Conservation (phyloP, 306 rosid species). For the Prosopis cineraria region DNA sequence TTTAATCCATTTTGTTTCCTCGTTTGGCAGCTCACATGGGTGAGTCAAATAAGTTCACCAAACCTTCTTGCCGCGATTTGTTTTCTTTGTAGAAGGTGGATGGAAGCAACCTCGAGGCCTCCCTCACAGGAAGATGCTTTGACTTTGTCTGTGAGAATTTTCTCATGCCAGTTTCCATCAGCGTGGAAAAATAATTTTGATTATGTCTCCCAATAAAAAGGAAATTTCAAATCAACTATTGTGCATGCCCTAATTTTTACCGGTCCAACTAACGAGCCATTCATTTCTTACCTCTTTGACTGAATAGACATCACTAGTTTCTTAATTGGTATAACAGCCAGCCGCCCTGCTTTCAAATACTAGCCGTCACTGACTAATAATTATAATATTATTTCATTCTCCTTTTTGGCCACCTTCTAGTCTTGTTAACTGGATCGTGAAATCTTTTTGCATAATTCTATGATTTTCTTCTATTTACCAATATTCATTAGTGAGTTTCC, state of each 20-base stretch:
- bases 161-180: neutral
- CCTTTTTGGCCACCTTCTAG: neutral
- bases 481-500: neutral
- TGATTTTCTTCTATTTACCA: neutral
- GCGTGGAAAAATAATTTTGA: neutral
- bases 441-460: neutral
- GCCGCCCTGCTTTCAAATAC: slow-evolving; percentile 13
- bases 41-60: neutral
- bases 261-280: neutral
- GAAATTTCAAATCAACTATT: neutral
- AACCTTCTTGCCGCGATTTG: neutral
- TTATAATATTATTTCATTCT: neutral
- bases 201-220: neutral
- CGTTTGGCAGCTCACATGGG: slow-evolving; percentile 16
- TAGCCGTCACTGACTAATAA: neutral
- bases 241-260: neutral
- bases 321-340: slow-evolving; percentile 20
- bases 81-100: neutral
- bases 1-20: neutral
- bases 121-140: neutral
- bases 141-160: neutral
- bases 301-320: neutral
- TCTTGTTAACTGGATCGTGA: neutral
- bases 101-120: neutral
- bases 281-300: slow-evolving; percentile 1